phyloP scores from a whole-genome alignment of 2,329 filamentous ascomycete genomes.

The Rutstroemia sydowiana region DNA sequence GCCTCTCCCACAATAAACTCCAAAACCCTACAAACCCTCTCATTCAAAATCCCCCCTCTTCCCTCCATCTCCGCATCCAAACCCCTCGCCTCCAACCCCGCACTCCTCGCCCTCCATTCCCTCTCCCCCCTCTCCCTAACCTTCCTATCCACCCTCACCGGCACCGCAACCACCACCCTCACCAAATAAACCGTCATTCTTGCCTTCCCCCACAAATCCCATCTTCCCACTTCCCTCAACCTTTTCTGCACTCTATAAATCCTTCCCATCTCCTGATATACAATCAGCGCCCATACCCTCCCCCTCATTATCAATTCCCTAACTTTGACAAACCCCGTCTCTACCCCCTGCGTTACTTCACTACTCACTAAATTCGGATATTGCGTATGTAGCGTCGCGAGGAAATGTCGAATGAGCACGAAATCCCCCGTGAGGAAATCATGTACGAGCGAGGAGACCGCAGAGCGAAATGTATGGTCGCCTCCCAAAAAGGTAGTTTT shows the following conservation, averaged over 20 bases:
- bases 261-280: conserved; percentile 34
- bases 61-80: conserved; percentile 22
- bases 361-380: conserved; percentile 33
- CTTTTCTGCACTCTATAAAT: conserved; percentile 34
- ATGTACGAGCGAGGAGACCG: conserved; percentile 32
- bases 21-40: conserved; percentile 33
- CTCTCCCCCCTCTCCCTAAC: conserved; percentile 32
- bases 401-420: conserved; percentile 30
- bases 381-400: conserved; percentile 30
- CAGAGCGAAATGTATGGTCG: conserved; percentile 26
- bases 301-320: conserved; percentile 34
- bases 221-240: conserved; percentile 32
- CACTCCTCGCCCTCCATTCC: conserved; percentile 32
- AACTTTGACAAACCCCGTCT: conserved; percentile 31
- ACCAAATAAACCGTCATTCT: conserved; percentile 33
- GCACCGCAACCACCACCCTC: conserved; percentile 33
- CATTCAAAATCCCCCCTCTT: conserved; percentile 32
- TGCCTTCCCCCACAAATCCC: conserved; percentile 33
- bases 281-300: conserved; percentile 32
- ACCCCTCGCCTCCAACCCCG: conserved; percentile 31
- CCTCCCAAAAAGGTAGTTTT: conserved; percentile 32
- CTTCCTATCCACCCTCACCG: conserved; percentile 35
- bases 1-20: conserved; percentile 35
- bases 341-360: conserved; percentile 32
- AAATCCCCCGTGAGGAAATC: conserved; percentile 36